phyloP scores from a whole-genome alignment of 352 stramenopile species.

The Phytophthora meadii region DNA sequence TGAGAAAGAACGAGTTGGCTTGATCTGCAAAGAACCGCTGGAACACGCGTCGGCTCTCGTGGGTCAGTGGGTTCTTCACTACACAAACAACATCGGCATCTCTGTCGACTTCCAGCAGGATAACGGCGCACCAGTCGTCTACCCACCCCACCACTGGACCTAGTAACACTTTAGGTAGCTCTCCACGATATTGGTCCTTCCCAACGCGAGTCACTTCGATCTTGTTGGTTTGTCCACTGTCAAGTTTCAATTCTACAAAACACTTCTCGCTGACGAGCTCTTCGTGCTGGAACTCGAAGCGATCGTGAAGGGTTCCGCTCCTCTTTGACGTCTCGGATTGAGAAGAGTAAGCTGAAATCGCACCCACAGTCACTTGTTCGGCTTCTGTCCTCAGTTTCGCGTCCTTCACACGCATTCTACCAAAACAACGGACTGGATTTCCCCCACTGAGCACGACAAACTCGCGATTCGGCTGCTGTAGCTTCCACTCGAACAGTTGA shows the following conservation, averaged over 20 bases:
- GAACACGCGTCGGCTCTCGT: constrained; percentile 49
- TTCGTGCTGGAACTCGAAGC: constrained; percentile 62
- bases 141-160: constrained; percentile 81
- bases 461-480: constrained; percentile 52
- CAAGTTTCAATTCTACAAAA: constrained; percentile 33
- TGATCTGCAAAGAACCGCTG: constrained; percentile 55
- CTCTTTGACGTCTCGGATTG: constrained; percentile 9
- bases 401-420: constrained; percentile 54
- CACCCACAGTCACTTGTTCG: constrained; percentile 49
- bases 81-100: constrained; percentile 59
- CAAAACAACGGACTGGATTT: constrained; percentile 40
- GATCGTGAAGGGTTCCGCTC: constrained; percentile 39
- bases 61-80: constrained; percentile 58
- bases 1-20: constrained; percentile 70
- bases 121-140: constrained; percentile 53
- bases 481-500: constrained; percentile 77
- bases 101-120: constrained; percentile 76
- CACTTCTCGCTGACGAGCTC: constrained; percentile 36
- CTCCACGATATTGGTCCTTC: constrained; percentile 21
- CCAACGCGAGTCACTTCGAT: constrained; percentile 24
- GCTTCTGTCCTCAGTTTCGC: constrained; percentile 51
- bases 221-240: constrained; percentile 2
- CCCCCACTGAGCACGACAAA: constrained; percentile 57
- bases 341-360: constrained; percentile 34
- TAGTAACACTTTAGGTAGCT: constrained; percentile 48